Conservation (phyloP, 306 rosid species). For the Vigna angularis region DNA sequence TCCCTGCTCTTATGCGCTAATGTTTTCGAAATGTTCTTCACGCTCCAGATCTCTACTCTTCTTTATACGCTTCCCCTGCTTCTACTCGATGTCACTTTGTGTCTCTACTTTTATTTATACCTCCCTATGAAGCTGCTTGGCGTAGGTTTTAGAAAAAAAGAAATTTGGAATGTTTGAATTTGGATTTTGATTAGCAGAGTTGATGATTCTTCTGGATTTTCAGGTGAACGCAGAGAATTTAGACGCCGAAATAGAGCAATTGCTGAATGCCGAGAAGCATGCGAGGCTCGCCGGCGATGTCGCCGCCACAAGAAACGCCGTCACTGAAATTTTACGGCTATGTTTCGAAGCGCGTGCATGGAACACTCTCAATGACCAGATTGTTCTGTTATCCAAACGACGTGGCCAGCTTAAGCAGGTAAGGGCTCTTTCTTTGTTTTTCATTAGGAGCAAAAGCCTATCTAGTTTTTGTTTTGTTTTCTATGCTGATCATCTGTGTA, state of each 20-base stretch:
- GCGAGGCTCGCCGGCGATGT: slow-evolving; percentile 81
- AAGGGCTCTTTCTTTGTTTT: background rate
- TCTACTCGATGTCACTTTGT: background rate
- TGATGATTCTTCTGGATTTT: slow-evolving; percentile 18
- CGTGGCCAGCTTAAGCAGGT: slow-evolving; percentile 96
- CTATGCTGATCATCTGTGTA: background rate
- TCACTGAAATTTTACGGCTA: slow-evolving; percentile 69
- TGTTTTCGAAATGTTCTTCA: background rate
- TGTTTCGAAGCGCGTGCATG: slow-evolving; percentile 87
- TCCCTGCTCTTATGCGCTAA: background rate
- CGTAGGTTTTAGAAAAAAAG: background rate
- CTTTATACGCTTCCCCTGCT: background rate
- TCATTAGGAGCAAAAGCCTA: background rate
- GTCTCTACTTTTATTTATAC: background rate
- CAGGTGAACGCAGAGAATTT: slow-evolving; percentile 69
- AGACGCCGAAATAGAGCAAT: slow-evolving; percentile 66
- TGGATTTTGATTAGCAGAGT: background rate
- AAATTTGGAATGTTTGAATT: background rate
- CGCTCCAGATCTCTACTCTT: slow-evolving; percentile 30
- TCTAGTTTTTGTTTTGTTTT: background rate
- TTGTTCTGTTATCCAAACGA: slow-evolving; percentile 82
- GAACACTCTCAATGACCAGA: slow-evolving; percentile 87
- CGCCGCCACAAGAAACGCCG: slow-evolving; percentile 84
- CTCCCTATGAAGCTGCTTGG: background rate
- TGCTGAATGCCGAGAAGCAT: slow-evolving; percentile 83